phyloP scores from a whole-genome alignment of 305 asterid species.

The Fraxinus paxiana region DNA sequence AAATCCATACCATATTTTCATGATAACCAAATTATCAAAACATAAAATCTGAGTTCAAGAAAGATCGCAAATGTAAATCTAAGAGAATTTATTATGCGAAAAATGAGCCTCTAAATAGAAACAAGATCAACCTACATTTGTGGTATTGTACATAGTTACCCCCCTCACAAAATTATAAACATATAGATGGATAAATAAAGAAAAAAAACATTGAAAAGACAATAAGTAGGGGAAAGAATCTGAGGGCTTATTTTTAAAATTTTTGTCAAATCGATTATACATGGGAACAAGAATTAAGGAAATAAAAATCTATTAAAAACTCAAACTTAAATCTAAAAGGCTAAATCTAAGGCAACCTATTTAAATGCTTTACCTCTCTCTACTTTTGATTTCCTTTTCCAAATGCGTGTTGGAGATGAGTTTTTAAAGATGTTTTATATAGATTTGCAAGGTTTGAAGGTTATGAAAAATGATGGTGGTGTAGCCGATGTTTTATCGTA shows the following conservation, averaged over 20 bases:
- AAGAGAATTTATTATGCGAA: constrained; percentile 12
- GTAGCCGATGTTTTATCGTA: background rate
- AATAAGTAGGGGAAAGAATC: constrained; percentile 24
- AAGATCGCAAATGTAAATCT: constrained; percentile 39
- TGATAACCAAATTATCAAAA: constrained; percentile 41
- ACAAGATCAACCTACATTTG: constrained; percentile 30
- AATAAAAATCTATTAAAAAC: background rate
- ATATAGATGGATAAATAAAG: constrained; percentile 14
- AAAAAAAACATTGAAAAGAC: background rate
- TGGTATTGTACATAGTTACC: background rate
- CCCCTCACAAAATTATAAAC: background rate
- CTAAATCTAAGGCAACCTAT: constrained; percentile 49
- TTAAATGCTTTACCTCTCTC: constrained; percentile 29
- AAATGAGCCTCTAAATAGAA: constrained; percentile 32
- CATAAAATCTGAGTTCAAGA: constrained; percentile 27
- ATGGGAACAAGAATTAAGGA: constrained; percentile 22
- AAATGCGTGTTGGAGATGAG: background rate
- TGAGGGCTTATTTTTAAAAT: constrained; percentile 32
- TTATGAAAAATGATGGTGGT: background rate
- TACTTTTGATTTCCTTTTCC: constrained; percentile 25
- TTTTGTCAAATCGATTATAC: constrained; percentile 38
- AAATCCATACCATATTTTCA: constrained; percentile 34
- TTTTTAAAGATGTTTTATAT: background rate
- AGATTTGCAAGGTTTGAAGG: background rate
- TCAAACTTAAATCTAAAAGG: constrained; percentile 20